A percentile compares a stretch with the other conserved stretches of the same genome.
Conservation (phyloP, 495 filamentous ascomycete genomes). For the Hyphodiscus hymeniophilus region DNA sequence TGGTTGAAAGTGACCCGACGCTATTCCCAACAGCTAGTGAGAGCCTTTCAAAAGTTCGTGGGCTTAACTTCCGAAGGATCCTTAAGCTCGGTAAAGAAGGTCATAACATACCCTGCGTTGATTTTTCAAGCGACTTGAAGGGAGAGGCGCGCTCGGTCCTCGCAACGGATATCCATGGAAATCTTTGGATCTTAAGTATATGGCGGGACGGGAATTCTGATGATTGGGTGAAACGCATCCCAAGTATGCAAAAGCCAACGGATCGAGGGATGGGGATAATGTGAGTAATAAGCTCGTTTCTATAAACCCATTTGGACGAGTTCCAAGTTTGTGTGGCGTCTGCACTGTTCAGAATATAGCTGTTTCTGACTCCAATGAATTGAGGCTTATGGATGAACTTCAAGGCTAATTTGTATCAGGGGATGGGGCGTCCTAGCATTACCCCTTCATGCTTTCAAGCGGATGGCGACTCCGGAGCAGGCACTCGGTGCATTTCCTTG, state of each 20-base stretch:
- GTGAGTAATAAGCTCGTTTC: conserved; percentile 5
- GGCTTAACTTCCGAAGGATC: neutral
- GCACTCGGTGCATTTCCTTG: conserved; percentile 1
- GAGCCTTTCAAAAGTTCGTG: no score
- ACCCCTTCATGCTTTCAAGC: conserved; percentile 23
- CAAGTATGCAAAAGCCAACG: neutral
- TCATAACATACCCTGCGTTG: conserved; percentile 69
- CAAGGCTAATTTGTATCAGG: conserved; percentile 3
- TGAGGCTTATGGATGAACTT: no score
- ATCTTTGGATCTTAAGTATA: conserved; percentile 5
- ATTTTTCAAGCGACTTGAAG: conserved; percentile 59
- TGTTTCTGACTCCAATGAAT: no score
- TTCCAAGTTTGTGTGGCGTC: no score
- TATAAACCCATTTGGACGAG: no score
- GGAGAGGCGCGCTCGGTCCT: conserved; percentile 59
- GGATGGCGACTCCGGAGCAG: neutral
- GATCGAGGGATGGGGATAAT: neutral
- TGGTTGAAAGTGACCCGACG: no score
- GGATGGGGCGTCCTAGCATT: conserved; percentile 43
- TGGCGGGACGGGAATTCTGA: neutral
- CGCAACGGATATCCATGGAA: conserved; percentile 65
- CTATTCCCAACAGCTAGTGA: no score
- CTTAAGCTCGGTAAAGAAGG: conserved; percentile 14
- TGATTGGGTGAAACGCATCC: neutral
- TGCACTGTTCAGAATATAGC: no score